These are phyloP conservation scores for Candida succiphila DNA, from an alignment of 805 yeast species.

Conservation along the genomic window DNA sequence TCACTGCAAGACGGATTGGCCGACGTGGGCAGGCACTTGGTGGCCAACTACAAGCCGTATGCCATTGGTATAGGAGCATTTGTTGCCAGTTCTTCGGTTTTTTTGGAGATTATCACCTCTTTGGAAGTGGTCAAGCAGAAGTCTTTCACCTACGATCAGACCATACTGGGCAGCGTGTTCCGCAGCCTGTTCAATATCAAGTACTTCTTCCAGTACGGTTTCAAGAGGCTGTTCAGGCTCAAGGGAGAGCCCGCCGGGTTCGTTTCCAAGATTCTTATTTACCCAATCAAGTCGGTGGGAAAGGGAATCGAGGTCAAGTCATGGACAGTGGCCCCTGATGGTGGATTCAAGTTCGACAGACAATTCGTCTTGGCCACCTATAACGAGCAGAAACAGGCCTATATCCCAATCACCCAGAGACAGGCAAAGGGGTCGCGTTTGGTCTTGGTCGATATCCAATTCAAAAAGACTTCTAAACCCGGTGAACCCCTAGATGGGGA, in stretches of 20 bases:
- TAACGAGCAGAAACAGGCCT: constrained; percentile 5
- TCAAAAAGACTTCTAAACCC: constrained; percentile 4
- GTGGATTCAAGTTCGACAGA: constrained; percentile 17
- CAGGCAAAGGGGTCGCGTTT: constrained; percentile 8
- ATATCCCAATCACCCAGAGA: constrained; percentile 8
- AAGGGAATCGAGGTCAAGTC: constrained; percentile 14
- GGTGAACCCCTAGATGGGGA: background rate
- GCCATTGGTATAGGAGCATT: too few relatives aligned
- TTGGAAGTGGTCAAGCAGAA: too few relatives aligned
- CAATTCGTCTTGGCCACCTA: constrained; percentile 14
- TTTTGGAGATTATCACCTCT: too few relatives aligned
- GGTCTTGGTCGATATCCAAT: constrained; percentile 3
- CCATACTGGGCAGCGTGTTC: too few relatives aligned
- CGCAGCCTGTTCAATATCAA: background rate
- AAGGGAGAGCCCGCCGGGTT: constrained; percentile 14
- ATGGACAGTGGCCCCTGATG: constrained; percentile 18
- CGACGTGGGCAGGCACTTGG: too few relatives aligned
- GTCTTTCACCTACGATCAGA: too few relatives aligned
- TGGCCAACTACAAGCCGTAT: too few relatives aligned
- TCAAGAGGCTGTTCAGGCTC: background rate
- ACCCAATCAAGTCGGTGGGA: constrained; percentile 21
- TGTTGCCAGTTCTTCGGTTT: too few relatives aligned
- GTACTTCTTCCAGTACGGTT: background rate
- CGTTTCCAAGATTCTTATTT: constrained; percentile 15
- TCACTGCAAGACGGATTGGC: too few relatives aligned